Evolutionary conservation across 495 filamentous ascomycete species (phyloP).

Genomic region (Tuber borchii): DNA sequence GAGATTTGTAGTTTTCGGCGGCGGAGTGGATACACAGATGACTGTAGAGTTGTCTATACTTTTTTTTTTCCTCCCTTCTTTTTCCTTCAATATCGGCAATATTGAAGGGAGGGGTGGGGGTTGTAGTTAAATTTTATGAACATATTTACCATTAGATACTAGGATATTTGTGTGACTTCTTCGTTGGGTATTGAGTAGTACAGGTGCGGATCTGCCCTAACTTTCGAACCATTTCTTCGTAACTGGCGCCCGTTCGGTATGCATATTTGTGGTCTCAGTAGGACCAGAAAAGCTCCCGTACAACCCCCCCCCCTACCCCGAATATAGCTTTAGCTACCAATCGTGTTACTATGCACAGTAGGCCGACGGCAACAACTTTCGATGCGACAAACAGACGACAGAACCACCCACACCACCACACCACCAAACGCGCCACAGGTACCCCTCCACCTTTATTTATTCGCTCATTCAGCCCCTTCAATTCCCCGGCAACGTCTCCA

Average conservation of each 20-base stretch:
- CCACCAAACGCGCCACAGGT: neutral
- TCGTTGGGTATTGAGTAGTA: neutral
- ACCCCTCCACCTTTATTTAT: neutral
- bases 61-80: neutral
- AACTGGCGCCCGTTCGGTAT: neutral
- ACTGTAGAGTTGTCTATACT: neutral
- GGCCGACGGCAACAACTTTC: neutral
- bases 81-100: neutral
- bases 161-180: neutral
- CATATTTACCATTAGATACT: neutral
- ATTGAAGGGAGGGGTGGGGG: neutral
- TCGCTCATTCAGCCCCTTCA: neutral
- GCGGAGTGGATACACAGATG: neutral
- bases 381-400: neutral
- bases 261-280: neutral
- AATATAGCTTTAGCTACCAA: neutral
- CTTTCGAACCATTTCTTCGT: neutral
- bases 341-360: neutral
- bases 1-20: neutral
- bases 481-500: conserved; percentile 34
- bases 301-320: neutral
- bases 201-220: neutral
- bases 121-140: neutral
- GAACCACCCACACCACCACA: neutral
- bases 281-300: neutral